Evolutionary conservation across 2,329 filamentous ascomycete species (phyloP).

Genomic region (Diaporthe amygdali): DNA sequence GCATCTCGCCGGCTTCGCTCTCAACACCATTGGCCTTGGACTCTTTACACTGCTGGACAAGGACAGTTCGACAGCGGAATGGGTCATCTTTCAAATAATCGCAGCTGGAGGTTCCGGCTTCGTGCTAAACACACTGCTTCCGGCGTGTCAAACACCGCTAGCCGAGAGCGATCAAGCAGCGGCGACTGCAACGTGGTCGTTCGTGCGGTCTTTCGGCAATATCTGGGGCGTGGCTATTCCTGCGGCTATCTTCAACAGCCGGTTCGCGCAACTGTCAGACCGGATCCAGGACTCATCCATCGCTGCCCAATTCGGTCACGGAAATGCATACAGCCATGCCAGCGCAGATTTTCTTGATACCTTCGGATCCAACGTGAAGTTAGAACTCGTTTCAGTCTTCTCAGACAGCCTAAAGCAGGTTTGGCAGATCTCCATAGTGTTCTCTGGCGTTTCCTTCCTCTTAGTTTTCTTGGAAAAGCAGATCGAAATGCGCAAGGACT

Average conservation of each 20-base stretch:
- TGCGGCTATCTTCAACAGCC: conserved; percentile 43
- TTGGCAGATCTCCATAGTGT: no score
- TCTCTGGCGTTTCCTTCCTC: no score
- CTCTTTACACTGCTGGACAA: conserved; percentile 43
- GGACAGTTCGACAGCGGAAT: conserved; percentile 38
- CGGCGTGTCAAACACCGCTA: conserved; percentile 46
- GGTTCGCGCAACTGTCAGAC: no score
- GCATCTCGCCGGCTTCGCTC: conserved; percentile 39
- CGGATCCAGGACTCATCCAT: no score
- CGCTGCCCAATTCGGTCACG: no score
- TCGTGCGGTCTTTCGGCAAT: conserved; percentile 48
- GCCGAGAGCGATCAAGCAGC: conserved; percentile 41
- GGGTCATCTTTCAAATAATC: conserved; percentile 46
- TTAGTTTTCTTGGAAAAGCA: no score
- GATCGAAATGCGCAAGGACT: no score
- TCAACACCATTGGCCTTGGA: conserved; percentile 45
- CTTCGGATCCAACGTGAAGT: no score
- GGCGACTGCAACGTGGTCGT: conserved; percentile 45
- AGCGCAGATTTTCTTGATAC: no score
- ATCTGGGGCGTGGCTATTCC: conserved; percentile 53
- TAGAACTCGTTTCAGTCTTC: no score
- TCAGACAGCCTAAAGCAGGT: no score
- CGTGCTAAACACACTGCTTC: conserved; percentile 46
- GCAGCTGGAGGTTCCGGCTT: conserved; percentile 28
- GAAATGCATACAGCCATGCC: no score